phyloP scores from a whole-genome alignment of 78 protist genomes.

The Dictyostelium intermedium region DNA sequence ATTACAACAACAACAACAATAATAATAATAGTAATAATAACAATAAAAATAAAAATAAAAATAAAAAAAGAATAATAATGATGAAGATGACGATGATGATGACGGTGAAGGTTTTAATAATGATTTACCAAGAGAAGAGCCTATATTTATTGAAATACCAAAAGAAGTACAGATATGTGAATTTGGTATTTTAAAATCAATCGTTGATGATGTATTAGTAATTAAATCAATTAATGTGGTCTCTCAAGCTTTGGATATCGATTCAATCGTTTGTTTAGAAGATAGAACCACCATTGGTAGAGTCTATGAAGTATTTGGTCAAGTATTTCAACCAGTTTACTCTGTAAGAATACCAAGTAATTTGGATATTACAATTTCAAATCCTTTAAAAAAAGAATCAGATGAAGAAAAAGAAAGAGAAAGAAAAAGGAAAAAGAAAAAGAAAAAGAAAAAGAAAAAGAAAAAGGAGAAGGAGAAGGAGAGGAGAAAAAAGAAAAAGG shows the following conservation, averaged over 20 bases:
- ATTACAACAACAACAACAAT: conserved; percentile 2
- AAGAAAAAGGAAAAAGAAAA: neutral
- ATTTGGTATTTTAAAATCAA: neutral
- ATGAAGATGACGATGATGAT: conserved; percentile 29
- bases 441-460: neutral
- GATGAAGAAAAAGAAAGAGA: neutral
- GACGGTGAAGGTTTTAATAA: neutral
- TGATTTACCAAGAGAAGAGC: conserved; percentile 37
- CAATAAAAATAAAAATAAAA: conserved; percentile 18
- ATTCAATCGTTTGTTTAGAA: conserved; percentile 58
- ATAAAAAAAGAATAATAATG: conserved; percentile 38
- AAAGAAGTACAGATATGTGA: neutral
- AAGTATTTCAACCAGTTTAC: conserved; percentile 31
- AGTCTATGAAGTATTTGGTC: conserved; percentile 71
- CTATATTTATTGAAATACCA: conserved; percentile 12
- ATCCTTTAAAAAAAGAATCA: neutral
- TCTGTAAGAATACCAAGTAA: conserved; percentile 51
- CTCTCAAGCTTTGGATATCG: conserved; percentile 39
- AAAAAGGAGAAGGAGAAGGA: neutral
- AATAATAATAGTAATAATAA: conserved; percentile 13
- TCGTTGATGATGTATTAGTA: conserved; percentile 49
- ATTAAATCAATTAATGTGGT: neutral
- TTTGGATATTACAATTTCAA: neutral
- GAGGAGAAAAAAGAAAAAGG: neutral
- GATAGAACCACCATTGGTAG: conserved; percentile 60